phyloP scores from a whole-genome alignment of 2,329 filamentous ascomycete species.

The Zymoseptoria passerinii region DNA sequence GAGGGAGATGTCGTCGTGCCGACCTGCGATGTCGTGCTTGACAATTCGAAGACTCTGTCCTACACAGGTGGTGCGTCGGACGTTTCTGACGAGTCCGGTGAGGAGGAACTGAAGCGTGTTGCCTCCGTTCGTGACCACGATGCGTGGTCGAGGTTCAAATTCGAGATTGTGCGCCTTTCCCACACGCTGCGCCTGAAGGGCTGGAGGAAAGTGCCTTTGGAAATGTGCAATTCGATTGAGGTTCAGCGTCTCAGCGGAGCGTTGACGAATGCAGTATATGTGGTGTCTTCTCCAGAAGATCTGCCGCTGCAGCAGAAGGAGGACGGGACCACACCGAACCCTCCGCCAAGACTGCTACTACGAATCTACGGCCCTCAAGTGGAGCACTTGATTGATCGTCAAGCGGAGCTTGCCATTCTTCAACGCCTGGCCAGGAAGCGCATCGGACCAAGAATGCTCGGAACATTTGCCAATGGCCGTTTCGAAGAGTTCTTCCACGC shows the following conservation, averaged over 20 bases:
- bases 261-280: slow-evolving; percentile 92
- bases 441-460: slow-evolving; percentile 83
- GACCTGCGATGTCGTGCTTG: slow-evolving; percentile 71
- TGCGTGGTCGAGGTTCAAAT: slow-evolving; percentile 81
- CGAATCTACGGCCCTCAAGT: slow-evolving; percentile 93
- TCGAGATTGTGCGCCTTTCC: slow-evolving; percentile 77
- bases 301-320: slow-evolving; percentile 37
- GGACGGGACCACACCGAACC: slow-evolving; percentile 34
- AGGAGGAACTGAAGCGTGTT: slow-evolving; percentile 18
- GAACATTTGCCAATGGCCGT: slow-evolving; percentile 87
- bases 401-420: slow-evolving; percentile 80
- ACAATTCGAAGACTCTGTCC: slow-evolving; percentile 81
- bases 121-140: slow-evolving; percentile 36
- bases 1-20: slow-evolving; percentile 81
- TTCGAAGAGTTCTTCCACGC: slow-evolving; percentile 95
- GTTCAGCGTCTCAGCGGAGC: slow-evolving; percentile 80
- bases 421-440: slow-evolving; percentile 80
- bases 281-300: slow-evolving; percentile 71
- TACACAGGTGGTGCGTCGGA: slow-evolving; percentile 54
- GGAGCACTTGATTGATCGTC: slow-evolving; percentile 89
- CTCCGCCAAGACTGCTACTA: slow-evolving; percentile 67
- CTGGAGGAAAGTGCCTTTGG: slow-evolving; percentile 75
- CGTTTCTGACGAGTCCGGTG: slow-evolving; percentile 42
- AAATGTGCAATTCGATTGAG: slow-evolving; percentile 57
- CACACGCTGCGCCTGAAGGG: slow-evolving; percentile 87